Percentiles rank a stretch among this genome's conserved stretches.
Evolutionary conservation across 2,329 filamentous ascomycete genomes (phyloP).

Genomic region (Microdochium bolleyi): DNA sequence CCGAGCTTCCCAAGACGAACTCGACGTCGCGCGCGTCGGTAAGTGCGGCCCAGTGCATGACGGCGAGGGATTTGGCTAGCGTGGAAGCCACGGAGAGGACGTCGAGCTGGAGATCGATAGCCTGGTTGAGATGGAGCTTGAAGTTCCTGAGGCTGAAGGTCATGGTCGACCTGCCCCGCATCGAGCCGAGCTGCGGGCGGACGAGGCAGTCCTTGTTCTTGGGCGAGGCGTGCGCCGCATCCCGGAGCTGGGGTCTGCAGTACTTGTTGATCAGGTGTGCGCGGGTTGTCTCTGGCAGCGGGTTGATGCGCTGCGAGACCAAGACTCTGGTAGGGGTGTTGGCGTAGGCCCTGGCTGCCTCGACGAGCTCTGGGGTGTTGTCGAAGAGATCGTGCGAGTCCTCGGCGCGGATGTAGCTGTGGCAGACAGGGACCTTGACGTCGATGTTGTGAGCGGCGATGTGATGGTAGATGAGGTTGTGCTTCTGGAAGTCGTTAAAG

Average conservation of each 20-base stretch:
- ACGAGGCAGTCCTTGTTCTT: constrained; percentile 6
- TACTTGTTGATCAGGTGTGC: constrained; percentile 11
- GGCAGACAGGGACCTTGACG: constrained; percentile 3
- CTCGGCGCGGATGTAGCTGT: constrained; percentile 1
- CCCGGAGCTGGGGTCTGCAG: constrained; percentile 6
- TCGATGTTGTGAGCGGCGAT: constrained; percentile 2
- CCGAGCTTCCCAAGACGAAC: constrained; percentile 19
- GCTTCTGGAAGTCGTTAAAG: constrained; percentile 6
- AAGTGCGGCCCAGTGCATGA: constrained; percentile 21
- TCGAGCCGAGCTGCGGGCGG: constrained; percentile 3
- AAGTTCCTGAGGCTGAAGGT: constrained; percentile 21
- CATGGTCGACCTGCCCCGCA: neutral
- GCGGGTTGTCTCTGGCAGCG: constrained; percentile 10
- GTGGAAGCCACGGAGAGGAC: constrained; percentile 7
- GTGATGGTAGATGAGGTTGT: constrained; percentile 1
- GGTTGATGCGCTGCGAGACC: constrained; percentile 11
- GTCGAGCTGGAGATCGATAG: constrained; percentile 14
- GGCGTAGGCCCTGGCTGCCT: constrained; percentile 1
- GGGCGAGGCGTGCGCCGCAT: neutral
- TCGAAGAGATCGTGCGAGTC: constrained; percentile 1
- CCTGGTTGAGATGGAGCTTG: constrained; percentile 20
- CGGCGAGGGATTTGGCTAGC: constrained; percentile 18
- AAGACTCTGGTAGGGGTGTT: constrained; percentile 9
- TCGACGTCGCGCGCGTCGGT: constrained; percentile 21
- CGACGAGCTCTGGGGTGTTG: neutral